These are phyloP conservation scores for Forsythia suspensa DNA, from an alignment of 257 asterid species.

Conservation along the genomic window DNA sequence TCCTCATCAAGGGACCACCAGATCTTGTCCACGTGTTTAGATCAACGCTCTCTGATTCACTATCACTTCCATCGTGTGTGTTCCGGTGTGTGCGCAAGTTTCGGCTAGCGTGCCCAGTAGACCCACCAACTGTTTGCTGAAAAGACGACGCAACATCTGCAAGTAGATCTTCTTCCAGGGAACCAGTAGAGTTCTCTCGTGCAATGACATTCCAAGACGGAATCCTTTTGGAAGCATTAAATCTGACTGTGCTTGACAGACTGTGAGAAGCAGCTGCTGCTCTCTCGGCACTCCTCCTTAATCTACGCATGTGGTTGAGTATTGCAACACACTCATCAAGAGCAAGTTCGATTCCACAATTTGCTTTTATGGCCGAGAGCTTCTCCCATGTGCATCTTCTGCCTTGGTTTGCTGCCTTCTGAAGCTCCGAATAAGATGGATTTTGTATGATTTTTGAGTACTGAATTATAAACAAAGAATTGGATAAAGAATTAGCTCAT, in stretches of 20 bases:
- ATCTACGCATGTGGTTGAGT: slow-evolving; percentile 91
- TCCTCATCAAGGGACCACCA: slow-evolving; percentile 99
- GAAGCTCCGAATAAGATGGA: slow-evolving; percentile 77
- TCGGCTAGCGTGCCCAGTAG: slow-evolving; percentile 21
- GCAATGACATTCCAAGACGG: slow-evolving; percentile 95
- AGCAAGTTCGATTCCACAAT: slow-evolving; percentile 93
- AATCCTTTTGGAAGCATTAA: slow-evolving; percentile 72
- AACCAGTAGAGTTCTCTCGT: slow-evolving; percentile 85
- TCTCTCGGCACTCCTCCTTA: slow-evolving; percentile 79
- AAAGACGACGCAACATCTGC: slow-evolving; percentile 48
- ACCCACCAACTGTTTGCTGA: slow-evolving; percentile 37
- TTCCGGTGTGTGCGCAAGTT: slow-evolving; percentile 43
- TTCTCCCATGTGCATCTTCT: slow-evolving; percentile 97
- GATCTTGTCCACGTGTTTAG: slow-evolving; percentile 79
- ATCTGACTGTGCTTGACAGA: slow-evolving; percentile 43
- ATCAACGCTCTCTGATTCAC: slow-evolving; percentile 75
- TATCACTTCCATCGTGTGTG: slow-evolving; percentile 71
- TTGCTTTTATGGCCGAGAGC: slow-evolving; percentile 87
- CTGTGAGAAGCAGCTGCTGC: slow-evolving; percentile 79
- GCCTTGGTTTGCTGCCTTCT: slow-evolving; percentile 89
- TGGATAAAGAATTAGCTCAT: neutral
- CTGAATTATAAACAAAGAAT: slow-evolving; percentile 34
- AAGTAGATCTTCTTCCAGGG: slow-evolving; percentile 77
- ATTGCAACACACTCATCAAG: slow-evolving; percentile 85
- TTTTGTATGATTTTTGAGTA: slow-evolving; percentile 82